These are phyloP conservation scores for Edaphochlamys debaryana DNA, from an alignment of 139 green algal genomes.

Conservation along the genomic window DNA sequence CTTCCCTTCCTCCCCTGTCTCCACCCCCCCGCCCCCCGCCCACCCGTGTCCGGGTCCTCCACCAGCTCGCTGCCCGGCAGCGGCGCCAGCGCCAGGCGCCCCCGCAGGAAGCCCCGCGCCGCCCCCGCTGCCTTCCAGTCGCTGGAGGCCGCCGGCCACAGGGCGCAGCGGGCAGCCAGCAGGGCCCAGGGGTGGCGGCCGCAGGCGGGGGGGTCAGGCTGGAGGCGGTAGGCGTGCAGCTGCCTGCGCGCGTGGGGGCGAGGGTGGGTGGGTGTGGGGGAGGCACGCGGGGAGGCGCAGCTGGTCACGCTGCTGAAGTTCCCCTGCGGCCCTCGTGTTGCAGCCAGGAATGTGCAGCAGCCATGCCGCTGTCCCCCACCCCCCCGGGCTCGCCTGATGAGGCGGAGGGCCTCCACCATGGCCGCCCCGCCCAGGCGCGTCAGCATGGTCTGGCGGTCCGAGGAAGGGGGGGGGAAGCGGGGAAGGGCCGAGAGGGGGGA, in stretches of 20 bases:
- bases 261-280: too few species aligned
- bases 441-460: conserved; percentile 1
- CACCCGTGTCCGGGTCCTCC: not conserved
- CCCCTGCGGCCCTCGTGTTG: too few species aligned
- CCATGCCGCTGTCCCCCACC: too few species aligned
- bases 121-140: not conserved
- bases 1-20: too few species aligned
- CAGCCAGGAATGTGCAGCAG: too few species aligned
- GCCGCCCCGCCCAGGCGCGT: not conserved
- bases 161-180: not conserved
- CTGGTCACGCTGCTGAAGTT: too few species aligned
- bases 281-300: too few species aligned
- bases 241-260: not conserved
- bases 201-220: not conserved
- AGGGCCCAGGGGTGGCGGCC: not conserved
- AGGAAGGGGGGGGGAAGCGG: too few species aligned
- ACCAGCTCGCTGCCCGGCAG: conserved; percentile 5
- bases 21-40: too few species aligned
- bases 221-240: not conserved
- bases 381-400: too few species aligned
- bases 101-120: not conserved
- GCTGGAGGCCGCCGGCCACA: not conserved
- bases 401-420: not conserved
- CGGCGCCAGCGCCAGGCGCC: not conserved
- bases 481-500: too few species aligned